These are phyloP conservation scores for Parathielavia hyrcaniae DNA, from an alignment of 495 filamentous ascomycete genomes.

Conservation along the genomic window DNA sequence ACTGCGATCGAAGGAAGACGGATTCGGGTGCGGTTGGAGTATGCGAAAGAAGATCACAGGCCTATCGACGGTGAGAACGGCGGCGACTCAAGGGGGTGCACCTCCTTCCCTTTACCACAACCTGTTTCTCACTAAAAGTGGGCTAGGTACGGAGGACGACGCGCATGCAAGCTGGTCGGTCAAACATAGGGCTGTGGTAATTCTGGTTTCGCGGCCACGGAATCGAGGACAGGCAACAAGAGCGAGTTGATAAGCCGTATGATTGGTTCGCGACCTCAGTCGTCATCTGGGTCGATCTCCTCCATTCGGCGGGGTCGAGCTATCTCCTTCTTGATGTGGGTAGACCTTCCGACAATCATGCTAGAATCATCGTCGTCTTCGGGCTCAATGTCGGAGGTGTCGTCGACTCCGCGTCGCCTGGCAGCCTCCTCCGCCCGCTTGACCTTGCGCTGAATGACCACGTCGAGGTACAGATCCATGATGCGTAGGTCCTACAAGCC, in stretches of 20 bases:
- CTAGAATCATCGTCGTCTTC: slow-evolving; percentile 30
- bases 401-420: slow-evolving; percentile 22
- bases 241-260: neutral
- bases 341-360: slow-evolving; percentile 22
- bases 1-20: neutral
- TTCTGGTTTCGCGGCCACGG: neutral
- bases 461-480: slow-evolving; percentile 38
- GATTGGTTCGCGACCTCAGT: slow-evolving; percentile 4
- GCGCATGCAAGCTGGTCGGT: neutral
- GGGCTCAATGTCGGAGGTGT: slow-evolving; percentile 26
- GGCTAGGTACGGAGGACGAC: neutral
- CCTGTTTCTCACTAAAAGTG: neutral
- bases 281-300: slow-evolving; percentile 21
- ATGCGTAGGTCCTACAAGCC: slow-evolving; percentile 33
- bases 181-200: neutral
- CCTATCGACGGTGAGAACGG: neutral
- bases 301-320: neutral
- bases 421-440: slow-evolving; percentile 34
- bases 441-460: slow-evolving; percentile 38
- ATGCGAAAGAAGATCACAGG: neutral
- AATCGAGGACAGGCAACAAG: neutral
- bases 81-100: neutral
- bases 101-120: neutral
- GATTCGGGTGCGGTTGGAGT: neutral
- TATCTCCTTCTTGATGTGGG: slow-evolving; percentile 25